Percentiles rank a stretch among this genome's conserved stretches.
These are phyloP conservation scores for Aeschynomene evenia DNA, from an alignment of 306 rosid genomes.

Conservation along the genomic window DNA sequence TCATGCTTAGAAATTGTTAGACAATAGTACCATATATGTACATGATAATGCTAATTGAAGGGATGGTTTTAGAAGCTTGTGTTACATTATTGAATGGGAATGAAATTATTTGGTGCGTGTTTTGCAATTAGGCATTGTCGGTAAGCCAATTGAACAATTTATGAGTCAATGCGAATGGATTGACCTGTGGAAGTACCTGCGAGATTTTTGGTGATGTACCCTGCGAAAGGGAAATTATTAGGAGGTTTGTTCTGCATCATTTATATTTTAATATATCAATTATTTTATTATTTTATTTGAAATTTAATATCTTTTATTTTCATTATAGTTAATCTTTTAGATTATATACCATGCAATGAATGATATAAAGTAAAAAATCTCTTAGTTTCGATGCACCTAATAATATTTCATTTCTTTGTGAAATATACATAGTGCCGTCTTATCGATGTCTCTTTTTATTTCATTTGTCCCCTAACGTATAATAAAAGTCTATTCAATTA, in stretches of 20 bases:
- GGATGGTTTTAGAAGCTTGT: not conserved
- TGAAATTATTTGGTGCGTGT: not conserved
- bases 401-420: no score
- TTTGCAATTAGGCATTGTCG: constrained; percentile 1
- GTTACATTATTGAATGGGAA: not conserved
- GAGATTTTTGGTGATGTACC: not conserved
- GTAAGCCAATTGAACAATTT: not conserved
- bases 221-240: no score
- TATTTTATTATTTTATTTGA: no score
- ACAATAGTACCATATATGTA: not conserved
- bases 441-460: not conserved
- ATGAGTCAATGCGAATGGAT: not conserved
- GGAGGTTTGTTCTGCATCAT: no score
- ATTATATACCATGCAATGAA: no score
- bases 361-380: no score
- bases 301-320: no score
- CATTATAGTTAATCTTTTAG: no score
- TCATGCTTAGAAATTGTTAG: no score
- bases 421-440: not conserved
- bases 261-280: no score
- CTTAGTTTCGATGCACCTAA: no score
- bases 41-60: no score
- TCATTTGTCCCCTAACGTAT: not conserved
- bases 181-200: not conserved
- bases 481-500: not conserved